Conservation (phyloP, 805 yeast species). For the Cyberlindnera nakhonratchasimensis region DNA sequence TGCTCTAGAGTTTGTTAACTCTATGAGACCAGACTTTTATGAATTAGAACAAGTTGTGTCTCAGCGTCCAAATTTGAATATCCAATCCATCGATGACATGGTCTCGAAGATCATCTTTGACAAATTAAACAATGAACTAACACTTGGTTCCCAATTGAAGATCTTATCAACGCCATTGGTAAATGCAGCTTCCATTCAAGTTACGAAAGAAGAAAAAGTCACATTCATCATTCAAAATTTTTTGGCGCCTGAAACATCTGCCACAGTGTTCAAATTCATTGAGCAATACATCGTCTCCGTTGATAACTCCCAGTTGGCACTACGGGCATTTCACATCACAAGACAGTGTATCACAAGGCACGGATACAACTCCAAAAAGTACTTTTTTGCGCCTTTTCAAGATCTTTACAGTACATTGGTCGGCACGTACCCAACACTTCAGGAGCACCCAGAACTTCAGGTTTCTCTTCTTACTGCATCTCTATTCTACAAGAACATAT, state of each 20-base stretch:
- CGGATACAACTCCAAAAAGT: neutral
- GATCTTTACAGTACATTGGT: neutral
- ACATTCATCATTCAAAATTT: conserved; percentile 1
- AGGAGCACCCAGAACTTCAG: conserved; percentile 1
- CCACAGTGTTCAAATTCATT: conserved; percentile 1
- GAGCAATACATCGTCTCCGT: neutral
- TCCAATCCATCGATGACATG: conserved; percentile 2
- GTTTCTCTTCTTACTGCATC: neutral
- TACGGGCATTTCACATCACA: neutral
- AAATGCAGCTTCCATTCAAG: conserved; percentile 1
- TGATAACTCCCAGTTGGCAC: conserved; percentile 12
- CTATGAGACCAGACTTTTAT: conserved; percentile 3
- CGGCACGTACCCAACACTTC: conserved; percentile 4
- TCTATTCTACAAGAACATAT: conserved; percentile 3
- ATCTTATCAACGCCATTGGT: neutral
- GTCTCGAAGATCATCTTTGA: neutral
- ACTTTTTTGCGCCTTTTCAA: neutral
- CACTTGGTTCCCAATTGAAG: neutral
- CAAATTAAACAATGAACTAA: neutral
- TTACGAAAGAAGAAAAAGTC: conserved; percentile 15
- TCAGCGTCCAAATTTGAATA: neutral
- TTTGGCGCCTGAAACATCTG: neutral
- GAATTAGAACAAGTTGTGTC: conserved; percentile 3
- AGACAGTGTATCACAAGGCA: neutral
- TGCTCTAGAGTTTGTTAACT: conserved; percentile 4